phyloP scores from a whole-genome alignment of 129 eudicot species.

The Smallanthus sonchifolius region DNA sequence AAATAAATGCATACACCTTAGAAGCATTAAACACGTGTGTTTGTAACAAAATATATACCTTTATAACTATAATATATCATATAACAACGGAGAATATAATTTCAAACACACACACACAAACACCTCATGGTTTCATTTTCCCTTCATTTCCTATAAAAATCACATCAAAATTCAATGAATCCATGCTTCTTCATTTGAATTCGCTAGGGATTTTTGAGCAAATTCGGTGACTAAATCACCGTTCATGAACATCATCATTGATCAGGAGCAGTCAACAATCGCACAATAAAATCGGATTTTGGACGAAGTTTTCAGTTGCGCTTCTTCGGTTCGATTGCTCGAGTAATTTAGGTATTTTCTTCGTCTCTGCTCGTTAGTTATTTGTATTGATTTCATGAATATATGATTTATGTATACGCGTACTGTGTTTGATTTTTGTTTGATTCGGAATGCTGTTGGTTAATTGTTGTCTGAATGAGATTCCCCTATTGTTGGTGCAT shows the following conservation, averaged over 20 bases:
- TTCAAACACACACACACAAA: constrained; percentile 10
- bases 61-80: background rate
- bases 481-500: constrained; percentile 10
- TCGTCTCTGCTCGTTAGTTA: constrained; percentile 14
- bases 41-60: background rate
- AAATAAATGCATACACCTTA: background rate
- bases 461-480: constrained; percentile 13
- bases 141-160: constrained; percentile 7
- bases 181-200: constrained; percentile 2
- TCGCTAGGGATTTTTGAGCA: constrained; percentile 9
- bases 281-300: constrained; percentile 8
- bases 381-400: constrained; percentile 5
- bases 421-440: constrained; percentile 18
- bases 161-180: background rate
- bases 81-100: background rate
- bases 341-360: constrained; percentile 21
- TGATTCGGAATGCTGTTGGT: constrained; percentile 18
- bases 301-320: constrained; percentile 18
- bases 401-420: constrained; percentile 7
- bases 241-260: constrained; percentile 14
- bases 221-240: background rate
- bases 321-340: constrained; percentile 18
- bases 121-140: constrained; percentile 19
- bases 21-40: background rate
- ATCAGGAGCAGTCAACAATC: constrained; percentile 19